These are phyloP conservation scores for Colletotrichum orchidophilum DNA, from an alignment of 2,329 filamentous ascomycete genomes.

Conservation along the genomic window DNA sequence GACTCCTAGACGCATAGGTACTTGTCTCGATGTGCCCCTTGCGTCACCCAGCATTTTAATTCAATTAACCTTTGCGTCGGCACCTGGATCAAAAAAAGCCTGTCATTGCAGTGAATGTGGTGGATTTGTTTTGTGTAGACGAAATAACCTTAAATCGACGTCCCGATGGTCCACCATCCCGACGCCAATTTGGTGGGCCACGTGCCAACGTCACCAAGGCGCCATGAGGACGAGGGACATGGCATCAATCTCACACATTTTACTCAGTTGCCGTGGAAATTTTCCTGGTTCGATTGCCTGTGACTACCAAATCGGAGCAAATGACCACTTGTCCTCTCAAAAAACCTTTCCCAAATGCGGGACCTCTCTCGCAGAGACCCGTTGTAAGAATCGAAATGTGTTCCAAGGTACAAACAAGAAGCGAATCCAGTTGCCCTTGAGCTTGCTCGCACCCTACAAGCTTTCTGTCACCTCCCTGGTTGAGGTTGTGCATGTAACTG, in stretches of 20 bases:
- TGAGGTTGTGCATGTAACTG: conserved; percentile 19
- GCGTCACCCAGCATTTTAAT: background rate
- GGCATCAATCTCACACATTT: too few relatives aligned
- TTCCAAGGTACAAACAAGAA: conserved; percentile 6
- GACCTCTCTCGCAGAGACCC: background rate
- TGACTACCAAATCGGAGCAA: background rate
- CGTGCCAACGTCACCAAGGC: background rate
- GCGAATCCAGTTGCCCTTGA: conserved; percentile 5
- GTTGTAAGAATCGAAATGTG: conserved; percentile 26
- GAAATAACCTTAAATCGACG: conserved; percentile 21
- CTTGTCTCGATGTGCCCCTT: background rate
- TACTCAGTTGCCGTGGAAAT: background rate
- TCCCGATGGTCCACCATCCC: too few relatives aligned
- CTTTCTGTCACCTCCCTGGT: background rate
- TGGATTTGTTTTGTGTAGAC: background rate
- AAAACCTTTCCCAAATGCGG: conserved; percentile 26
- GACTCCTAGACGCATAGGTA: background rate
- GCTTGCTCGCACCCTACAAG: background rate
- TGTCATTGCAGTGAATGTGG: background rate
- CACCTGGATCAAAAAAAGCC: background rate
- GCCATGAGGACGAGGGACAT: too few relatives aligned
- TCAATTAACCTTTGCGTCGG: background rate
- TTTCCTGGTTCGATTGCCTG: background rate
- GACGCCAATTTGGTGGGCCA: background rate
- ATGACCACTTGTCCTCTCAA: background rate